phyloP scores from a whole-genome alignment of 768 basidiomycete genomes.

The Pleurotus platypus region DNA sequence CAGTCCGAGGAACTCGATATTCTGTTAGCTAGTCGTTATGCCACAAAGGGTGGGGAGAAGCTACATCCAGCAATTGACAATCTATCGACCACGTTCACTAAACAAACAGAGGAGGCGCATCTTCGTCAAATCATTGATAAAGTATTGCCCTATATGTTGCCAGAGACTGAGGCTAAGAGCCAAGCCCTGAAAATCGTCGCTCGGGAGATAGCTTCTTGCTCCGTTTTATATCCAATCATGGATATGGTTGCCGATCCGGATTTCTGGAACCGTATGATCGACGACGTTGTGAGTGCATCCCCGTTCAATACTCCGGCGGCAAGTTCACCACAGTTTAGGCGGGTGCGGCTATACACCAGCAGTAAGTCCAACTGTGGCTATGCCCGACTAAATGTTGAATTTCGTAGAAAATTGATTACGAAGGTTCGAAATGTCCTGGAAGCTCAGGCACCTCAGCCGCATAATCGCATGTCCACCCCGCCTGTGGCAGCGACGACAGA shows the following conservation, averaged over 20 bases:
- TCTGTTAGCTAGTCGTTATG: slow-evolving; percentile 79
- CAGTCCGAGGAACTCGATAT: slow-evolving; percentile 90
- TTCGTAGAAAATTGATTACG: slow-evolving; percentile 71
- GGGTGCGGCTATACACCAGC: slow-evolving; percentile 50
- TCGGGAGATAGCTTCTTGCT: slow-evolving; percentile 80
- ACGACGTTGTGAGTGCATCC: slow-evolving; percentile 71
- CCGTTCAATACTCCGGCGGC: neutral
- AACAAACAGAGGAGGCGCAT: slow-evolving; percentile 87
- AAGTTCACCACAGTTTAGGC: slow-evolving; percentile 26
- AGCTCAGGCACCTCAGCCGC: slow-evolving; percentile 64
- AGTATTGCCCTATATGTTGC: slow-evolving; percentile 70
- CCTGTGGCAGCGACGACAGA: slow-evolving; percentile 45
- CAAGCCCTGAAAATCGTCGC: slow-evolving; percentile 67
- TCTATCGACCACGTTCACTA: slow-evolving; percentile 83
- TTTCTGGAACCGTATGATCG: slow-evolving; percentile 93
- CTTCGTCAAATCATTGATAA: slow-evolving; percentile 67
- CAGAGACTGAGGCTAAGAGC: slow-evolving; percentile 71
- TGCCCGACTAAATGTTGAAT: too few relatives aligned
- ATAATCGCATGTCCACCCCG: slow-evolving; percentile 36
- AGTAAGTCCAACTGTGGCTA: slow-evolving; percentile 24
- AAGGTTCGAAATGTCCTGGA: slow-evolving; percentile 85
- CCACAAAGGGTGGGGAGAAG: slow-evolving; percentile 55
- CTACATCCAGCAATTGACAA: slow-evolving; percentile 88
- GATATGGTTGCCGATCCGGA: slow-evolving; percentile 95
- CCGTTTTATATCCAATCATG: slow-evolving; percentile 82